Conservation (phyloP, 1,284 basidiomycete species). For the Tetrapyrgos nigripes region DNA sequence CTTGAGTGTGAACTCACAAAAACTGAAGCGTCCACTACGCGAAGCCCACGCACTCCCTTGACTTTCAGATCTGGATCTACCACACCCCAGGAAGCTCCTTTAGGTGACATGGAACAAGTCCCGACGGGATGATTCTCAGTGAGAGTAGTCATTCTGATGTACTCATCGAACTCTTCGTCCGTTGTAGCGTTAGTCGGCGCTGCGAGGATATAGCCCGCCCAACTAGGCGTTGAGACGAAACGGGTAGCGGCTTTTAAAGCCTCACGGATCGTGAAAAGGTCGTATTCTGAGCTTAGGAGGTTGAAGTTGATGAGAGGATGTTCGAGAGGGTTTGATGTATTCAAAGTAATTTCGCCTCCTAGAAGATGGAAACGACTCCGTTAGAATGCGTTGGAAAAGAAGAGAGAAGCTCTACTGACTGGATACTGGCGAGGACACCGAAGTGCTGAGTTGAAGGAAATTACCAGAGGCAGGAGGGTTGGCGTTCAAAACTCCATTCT, state of each 20-base stretch:
- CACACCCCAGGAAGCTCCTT: slow-evolving; percentile 24
- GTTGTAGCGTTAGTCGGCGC: slow-evolving; percentile 14
- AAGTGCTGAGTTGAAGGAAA: slow-evolving; percentile 5
- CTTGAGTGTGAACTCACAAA: slow-evolving; percentile 24
- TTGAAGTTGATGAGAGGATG: slow-evolving; percentile 24
- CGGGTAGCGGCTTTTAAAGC: slow-evolving; percentile 21
- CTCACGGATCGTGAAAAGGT: slow-evolving; percentile 24
- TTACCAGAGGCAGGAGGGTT: slow-evolving; percentile 7
- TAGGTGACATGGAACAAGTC: slow-evolving; percentile 29
- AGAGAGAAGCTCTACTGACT: neutral
- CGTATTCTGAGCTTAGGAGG: slow-evolving; percentile 22
- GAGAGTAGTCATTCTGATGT: slow-evolving; percentile 20
- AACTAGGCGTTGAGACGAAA: slow-evolving; percentile 24
- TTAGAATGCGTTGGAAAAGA: neutral
- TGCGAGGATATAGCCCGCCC: slow-evolving; percentile 22
- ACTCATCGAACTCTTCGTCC: slow-evolving; percentile 26
- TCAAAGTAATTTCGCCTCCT: slow-evolving; percentile 24
- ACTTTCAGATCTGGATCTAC: slow-evolving; percentile 31
- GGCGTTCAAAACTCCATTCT: slow-evolving; percentile 10
- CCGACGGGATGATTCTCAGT: slow-evolving; percentile 31
- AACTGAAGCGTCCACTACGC: slow-evolving; percentile 33
- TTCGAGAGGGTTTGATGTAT: slow-evolving; percentile 23
- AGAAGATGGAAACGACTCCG: neutral
- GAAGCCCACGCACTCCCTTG: slow-evolving; percentile 29
- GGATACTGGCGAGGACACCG: slow-evolving; percentile 7